Percentiles rank a stretch among this genome's conserved stretches.
Conservation (phyloP, 805 yeast species). For the Candida pseudoglaebosa region DNA sequence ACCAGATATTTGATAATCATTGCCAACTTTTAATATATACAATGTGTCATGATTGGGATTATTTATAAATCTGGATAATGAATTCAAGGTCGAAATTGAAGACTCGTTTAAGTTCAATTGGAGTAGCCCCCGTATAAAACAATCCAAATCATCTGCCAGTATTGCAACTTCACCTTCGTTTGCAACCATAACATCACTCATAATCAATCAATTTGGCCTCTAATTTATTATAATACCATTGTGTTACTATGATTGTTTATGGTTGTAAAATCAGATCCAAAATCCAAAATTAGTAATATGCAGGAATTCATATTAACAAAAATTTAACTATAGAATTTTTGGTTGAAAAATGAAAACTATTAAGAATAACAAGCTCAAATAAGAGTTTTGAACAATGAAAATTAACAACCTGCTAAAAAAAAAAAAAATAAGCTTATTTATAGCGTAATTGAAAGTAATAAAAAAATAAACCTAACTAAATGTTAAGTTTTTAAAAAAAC, state of each 20-base stretch:
- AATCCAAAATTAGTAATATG: background rate
- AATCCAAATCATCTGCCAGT: slow-evolving; percentile 4
- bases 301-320: too few species aligned
- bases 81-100: background rate
- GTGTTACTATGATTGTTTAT: background rate
- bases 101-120: background rate
- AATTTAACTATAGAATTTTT: too few species aligned
- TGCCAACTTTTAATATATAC: slow-evolving; percentile 11
- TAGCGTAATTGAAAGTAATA: too few species aligned
- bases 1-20: slow-evolving; percentile 9
- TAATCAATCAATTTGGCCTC: background rate
- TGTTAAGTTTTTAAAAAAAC: too few species aligned
- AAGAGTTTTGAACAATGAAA: too few species aligned
- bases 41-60: slow-evolving; percentile 19
- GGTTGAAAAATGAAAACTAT: too few species aligned
- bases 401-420: too few species aligned
- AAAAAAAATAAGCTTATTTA: too few species aligned
- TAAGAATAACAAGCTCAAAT: too few species aligned
- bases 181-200: background rate
- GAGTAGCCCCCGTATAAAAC: background rate
- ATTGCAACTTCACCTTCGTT: background rate
- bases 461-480: too few species aligned
- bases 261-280: background rate
- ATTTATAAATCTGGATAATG: slow-evolving; percentile 15
- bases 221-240: background rate